Evolutionary conservation across 1,284 basidiomycete species (phyloP).

Genomic region (Ceratobasidium sp.): DNA sequence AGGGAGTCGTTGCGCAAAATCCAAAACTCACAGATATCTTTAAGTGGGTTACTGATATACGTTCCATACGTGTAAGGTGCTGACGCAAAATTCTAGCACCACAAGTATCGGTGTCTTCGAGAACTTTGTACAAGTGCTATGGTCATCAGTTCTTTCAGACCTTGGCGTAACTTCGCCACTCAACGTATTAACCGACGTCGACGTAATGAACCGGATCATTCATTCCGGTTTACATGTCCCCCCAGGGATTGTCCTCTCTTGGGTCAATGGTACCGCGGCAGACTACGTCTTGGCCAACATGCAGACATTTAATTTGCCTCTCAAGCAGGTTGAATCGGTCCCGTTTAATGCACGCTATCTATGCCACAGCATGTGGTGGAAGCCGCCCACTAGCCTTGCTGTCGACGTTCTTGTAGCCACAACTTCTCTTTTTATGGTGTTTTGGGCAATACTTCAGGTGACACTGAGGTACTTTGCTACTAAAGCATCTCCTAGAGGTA

Average conservation of each 20-base stretch:
- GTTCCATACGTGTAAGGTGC: too few species aligned
- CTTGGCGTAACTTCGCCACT: too few species aligned
- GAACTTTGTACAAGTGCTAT: too few species aligned
- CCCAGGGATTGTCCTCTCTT: not conserved
- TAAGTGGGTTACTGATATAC: too few species aligned
- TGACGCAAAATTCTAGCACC: not conserved
- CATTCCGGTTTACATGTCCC: not conserved
- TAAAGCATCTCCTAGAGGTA: not conserved
- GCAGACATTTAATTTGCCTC: not conserved
- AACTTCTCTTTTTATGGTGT: not conserved
- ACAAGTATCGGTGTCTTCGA: not conserved
- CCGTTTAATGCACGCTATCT: conserved; percentile 2
- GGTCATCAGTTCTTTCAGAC: too few species aligned
- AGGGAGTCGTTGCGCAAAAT: too few species aligned
- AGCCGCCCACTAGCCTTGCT: not conserved
- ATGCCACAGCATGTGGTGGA: conserved; percentile 2
- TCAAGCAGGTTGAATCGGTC: not conserved
- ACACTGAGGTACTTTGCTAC: conserved; percentile 2
- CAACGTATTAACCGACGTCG: not conserved
- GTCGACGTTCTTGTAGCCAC: conserved; percentile 9
- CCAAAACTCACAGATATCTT: too few species aligned
- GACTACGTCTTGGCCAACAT: too few species aligned
- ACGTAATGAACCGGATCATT: not conserved
- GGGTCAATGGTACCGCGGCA: not conserved
- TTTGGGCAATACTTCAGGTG: not conserved